Percentiles rank a stretch among this genome's conserved stretches.
Conservation (phyloP, 768 basidiomycete genomes). For the Calvatia gigantea region DNA sequence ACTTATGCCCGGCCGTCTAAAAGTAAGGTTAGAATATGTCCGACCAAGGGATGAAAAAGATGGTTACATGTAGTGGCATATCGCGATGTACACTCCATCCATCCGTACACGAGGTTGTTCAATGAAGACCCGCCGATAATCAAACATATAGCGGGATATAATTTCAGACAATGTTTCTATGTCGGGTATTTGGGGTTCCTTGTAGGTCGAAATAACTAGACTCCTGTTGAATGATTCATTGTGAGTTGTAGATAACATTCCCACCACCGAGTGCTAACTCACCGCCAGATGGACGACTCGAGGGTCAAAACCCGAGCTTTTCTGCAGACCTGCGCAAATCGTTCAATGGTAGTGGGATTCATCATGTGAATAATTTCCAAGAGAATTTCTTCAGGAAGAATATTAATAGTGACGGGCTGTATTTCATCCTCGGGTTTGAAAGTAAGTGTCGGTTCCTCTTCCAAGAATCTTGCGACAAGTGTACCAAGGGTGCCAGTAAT, state of each 20-base stretch:
- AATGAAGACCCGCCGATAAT: conserved; percentile 76
- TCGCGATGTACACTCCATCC: conserved; percentile 90
- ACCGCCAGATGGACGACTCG: conserved; percentile 78
- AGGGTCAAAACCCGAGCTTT: conserved; percentile 73
- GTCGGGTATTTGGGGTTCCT: conserved; percentile 68
- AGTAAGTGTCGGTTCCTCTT: conserved; percentile 26
- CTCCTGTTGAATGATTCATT: conserved; percentile 36
- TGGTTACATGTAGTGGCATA: conserved; percentile 81
- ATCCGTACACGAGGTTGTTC: conserved; percentile 82
- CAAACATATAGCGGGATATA: conserved; percentile 47
- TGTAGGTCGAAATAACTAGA: conserved; percentile 64
- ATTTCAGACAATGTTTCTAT: conserved; percentile 46
- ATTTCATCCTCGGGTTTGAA: conserved; percentile 74
- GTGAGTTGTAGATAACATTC: background rate
- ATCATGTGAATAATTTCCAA: conserved; percentile 63
- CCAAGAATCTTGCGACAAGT: conserved; percentile 47
- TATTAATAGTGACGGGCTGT: conserved; percentile 48
- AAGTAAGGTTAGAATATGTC: conserved; percentile 13
- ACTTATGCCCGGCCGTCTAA: conserved; percentile 68
- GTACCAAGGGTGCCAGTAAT: conserved; percentile 41
- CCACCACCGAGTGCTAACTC: conserved; percentile 15
- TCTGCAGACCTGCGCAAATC: conserved; percentile 70
- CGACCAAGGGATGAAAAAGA: background rate
- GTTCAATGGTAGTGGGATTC: conserved; percentile 66
- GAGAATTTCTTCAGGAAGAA: conserved; percentile 76